These are phyloP conservation scores for Polygonum aviculare DNA, from an alignment of 148 eudicot species.

Conservation along the genomic window DNA sequence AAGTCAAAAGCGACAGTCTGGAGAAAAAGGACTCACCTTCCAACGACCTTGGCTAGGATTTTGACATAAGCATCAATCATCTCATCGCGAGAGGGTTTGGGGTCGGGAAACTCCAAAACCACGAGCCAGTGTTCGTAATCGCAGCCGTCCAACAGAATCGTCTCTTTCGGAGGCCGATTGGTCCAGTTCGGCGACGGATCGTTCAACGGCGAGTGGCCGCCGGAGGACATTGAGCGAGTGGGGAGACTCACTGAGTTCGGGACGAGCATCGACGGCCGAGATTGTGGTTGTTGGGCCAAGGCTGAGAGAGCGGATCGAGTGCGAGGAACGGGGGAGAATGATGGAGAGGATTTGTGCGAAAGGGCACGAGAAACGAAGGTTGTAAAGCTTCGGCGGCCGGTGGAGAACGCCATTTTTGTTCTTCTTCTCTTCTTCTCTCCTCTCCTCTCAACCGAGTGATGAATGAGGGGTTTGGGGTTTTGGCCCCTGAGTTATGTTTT, in stretches of 20 bases:
- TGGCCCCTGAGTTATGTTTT: neutral
- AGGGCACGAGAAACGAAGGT: conserved; percentile 29
- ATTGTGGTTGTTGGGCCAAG: conserved; percentile 13
- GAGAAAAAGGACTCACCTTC: conserved; percentile 35
- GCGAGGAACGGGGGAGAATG: conserved; percentile 13
- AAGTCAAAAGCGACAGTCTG: neutral
- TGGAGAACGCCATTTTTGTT: conserved; percentile 41
- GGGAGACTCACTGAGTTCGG: conserved; percentile 21
- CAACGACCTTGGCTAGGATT: conserved; percentile 69
- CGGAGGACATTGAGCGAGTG: conserved; percentile 44
- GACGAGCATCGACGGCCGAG: neutral
- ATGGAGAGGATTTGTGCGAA: conserved; percentile 15
- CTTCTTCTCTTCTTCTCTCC: neutral
- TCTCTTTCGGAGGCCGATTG: conserved; percentile 82
- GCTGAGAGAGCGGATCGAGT: conserved; percentile 27
- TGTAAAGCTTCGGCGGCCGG: conserved; percentile 53
- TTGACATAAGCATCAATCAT: conserved; percentile 62
- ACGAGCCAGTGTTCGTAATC: conserved; percentile 42
- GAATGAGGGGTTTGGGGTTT: neutral
- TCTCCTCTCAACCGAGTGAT: neutral
- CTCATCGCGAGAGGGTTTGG: conserved; percentile 26
- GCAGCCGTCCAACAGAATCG: conserved; percentile 69
- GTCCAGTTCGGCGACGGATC: conserved; percentile 93
- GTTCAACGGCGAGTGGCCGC: conserved; percentile 72
- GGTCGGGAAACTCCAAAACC: conserved; percentile 35